Conservation (phyloP, 257 asterid genomes). For the Rhazya stricta region DNA sequence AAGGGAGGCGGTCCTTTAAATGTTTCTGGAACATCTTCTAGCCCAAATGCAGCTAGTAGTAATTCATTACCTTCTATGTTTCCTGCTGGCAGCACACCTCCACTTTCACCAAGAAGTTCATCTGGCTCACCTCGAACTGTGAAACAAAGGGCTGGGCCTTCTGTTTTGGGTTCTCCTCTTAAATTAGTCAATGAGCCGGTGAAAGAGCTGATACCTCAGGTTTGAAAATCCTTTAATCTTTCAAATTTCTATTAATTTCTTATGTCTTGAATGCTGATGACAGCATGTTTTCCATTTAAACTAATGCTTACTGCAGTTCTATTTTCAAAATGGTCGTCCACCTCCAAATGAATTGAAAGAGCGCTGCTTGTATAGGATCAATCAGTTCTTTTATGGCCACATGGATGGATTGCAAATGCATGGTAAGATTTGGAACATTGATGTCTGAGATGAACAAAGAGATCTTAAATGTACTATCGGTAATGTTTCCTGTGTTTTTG, state of each 20-base stretch:
- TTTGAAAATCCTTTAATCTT: slow-evolving; percentile 23
- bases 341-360: slow-evolving; percentile 91
- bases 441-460: background rate
- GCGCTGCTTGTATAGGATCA: slow-evolving; percentile 84
- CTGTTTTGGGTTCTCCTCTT: slow-evolving; percentile 79
- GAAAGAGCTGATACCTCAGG: slow-evolving; percentile 97
- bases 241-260: slow-evolving; percentile 13
- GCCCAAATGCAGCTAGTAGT: slow-evolving; percentile 55
- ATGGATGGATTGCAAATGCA: slow-evolving; percentile 80
- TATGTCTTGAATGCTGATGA: slow-evolving; percentile 4
- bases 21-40: slow-evolving; percentile 53
- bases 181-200: slow-evolving; percentile 76
- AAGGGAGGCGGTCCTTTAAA: slow-evolving; percentile 71
- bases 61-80: slow-evolving; percentile 93
- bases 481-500: background rate
- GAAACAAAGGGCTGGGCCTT: slow-evolving; percentile 86
- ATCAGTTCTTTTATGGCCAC: slow-evolving; percentile 95
- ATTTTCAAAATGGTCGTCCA: slow-evolving; percentile 87
- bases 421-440: slow-evolving; percentile 46
- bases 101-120: slow-evolving; percentile 98
- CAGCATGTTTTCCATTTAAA: slow-evolving; percentile 9
- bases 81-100: slow-evolving; percentile 98
- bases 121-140: slow-evolving; percentile 87
- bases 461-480: background rate
- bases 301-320: slow-evolving; percentile 58